Base-by-base conservation (phyloP, 2,329 filamentous ascomycete genomes). In the Huntiella savannae region DNA sequence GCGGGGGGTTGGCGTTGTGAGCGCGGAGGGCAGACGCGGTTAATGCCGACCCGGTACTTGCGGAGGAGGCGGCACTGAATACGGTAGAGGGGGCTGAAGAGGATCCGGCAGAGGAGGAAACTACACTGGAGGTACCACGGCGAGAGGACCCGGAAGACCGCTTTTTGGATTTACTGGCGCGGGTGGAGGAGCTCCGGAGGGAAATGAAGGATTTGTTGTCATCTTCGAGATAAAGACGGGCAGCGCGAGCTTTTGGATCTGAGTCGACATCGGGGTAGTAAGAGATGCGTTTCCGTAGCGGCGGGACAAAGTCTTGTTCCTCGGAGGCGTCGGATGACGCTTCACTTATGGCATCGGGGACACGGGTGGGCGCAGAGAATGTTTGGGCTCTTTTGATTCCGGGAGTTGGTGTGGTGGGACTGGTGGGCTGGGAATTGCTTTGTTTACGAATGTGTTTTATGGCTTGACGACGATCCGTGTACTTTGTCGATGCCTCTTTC, bases 401-500 rank as follows among this genome's bases (percentile, higher is more conserved):
- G 11, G 40, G 40, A 8, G 22, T 28, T 7, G 45, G 28, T 13
- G 45, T 28, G 28, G 39, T 17, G 11, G 40, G 4, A 40, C 38
- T 17, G 70, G 3, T 41, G 2, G 40, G 40, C 5, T 19, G 33
- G 5, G 19, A n/a, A 33, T 19, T 12, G 19, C 69, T 79, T 56
- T 79, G 77, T 55, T 68, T 58, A 11, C 64, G 64, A 53, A 83
- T 75, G 15, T 79, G 75, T 59, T 77, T 77, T 55, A 94, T 71
- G 54, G 86, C 77, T 5, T 83, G 80, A 61, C 92, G 94, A 58
- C 83, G 83, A 57, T 93, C 84, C 48, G 79, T 73, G 63, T 96
- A 96, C 49, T 83, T 82, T 46, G 79, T 76, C 59, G 84, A 85
- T 52, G 87, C 88, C 59, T 95, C 86, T 60, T 85, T 93, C 70